These are phyloP conservation scores for Trichoderma asperellum DNA, from an alignment of 2,329 filamentous ascomycete genomes.

Conservation along the genomic window DNA sequence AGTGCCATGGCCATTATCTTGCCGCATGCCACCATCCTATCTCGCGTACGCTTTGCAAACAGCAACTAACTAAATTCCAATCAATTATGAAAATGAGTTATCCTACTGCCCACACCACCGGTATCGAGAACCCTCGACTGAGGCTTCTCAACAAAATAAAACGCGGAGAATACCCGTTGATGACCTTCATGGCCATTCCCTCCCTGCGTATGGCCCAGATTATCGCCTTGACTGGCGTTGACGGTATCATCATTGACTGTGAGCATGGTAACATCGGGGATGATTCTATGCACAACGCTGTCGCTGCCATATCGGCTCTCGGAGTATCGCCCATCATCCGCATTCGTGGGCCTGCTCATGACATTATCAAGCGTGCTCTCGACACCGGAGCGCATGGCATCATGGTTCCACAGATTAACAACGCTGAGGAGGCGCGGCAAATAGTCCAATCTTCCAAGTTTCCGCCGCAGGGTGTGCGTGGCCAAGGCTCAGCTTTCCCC, in stretches of 20 bases:
- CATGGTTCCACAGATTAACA: slow-evolving; percentile 50
- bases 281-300: slow-evolving; percentile 50
- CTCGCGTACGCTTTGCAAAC: too few species aligned
- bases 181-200: slow-evolving; percentile 55
- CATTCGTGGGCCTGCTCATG: slow-evolving; percentile 40
- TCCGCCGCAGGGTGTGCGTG: slow-evolving; percentile 48
- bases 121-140: slow-evolving; percentile 47
- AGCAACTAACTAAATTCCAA: too few species aligned
- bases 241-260: slow-evolving; percentile 53
- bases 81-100: too few species aligned
- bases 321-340: slow-evolving; percentile 49
- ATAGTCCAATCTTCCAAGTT: slow-evolving; percentile 51
- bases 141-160: slow-evolving; percentile 50
- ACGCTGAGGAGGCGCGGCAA: slow-evolving; percentile 44
- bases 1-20: too few species aligned
- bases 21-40: too few species aligned
- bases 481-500: slow-evolving; percentile 51
- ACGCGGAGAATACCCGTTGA: slow-evolving; percentile 46
- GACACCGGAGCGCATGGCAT: slow-evolving; percentile 51
- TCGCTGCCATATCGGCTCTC: slow-evolving; percentile 48
- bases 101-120: slow-evolving; percentile 31
- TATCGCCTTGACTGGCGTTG: slow-evolving; percentile 52
- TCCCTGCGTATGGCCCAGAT: slow-evolving; percentile 54
- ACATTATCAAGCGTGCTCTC: slow-evolving; percentile 49
- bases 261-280: slow-evolving; percentile 51